Evolutionary conservation across 1,284 basidiomycete genomes (phyloP), one percentile per base, ranked within the genome.

Genomic region (Ustilago nuda): DNA sequence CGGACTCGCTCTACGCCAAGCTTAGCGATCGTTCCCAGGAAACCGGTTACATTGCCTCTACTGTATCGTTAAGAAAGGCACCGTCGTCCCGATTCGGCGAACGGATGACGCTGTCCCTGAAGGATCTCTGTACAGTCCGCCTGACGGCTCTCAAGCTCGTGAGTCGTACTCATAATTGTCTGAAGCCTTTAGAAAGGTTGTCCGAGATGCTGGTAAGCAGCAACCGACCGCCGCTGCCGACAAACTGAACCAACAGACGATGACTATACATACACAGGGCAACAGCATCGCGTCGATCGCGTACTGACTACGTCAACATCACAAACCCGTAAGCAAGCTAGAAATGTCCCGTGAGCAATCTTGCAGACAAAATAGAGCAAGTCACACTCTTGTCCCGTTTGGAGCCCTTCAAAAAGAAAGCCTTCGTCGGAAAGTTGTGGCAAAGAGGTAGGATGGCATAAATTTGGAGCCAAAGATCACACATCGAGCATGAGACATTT

Each of bases 401-500:
- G 51, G 51, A 53, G 36, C 51, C 32, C 23, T 48, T 19, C 45
- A 37, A 46, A 13, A 46, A 46, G 7, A 30, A 51, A 51, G 48
- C 23, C n/a, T 45, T 27, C 23, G 23, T 27, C 23, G 23, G 23
- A 27, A 27, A 2, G 23, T 27, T 27, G 23, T 27, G 3, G 23
- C 3, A 27, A 27, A 27, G 23, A 27, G n/a, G 30, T 11, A 17
- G 48, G 30, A 15, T 50, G 13, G 48, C 48, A 50, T 50, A 50
- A 50, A 27, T 17, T 50, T 50, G 48, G 23, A 50, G 30, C 13
- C 8, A 32, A 8, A n/a, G 54, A n/a, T 56, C 39, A 56, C 55
- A 35, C 55, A 56, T 56, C 55, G 55, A 43, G 39, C 55, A 43
- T 45, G 55, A 56, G 55, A 45, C 55, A 45, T 56, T 45, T 9